Base-by-base conservation (phyloP, 371 early-diverging fungal genomes). In the Mucor circinelloides region DNA sequence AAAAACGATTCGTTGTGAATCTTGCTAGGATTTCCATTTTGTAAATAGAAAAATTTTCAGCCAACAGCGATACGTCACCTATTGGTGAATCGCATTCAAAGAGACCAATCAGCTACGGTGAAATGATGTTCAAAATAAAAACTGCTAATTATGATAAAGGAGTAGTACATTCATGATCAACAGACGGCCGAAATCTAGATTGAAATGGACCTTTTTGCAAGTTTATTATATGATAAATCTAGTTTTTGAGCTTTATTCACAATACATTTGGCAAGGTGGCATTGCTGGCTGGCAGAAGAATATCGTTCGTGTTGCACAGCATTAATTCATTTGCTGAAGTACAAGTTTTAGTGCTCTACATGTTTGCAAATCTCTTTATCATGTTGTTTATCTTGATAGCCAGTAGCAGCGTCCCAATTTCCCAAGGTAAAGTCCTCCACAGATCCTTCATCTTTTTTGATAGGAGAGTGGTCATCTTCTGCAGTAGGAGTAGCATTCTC, bases 371-470 rank as follows among this genome's bases (percentile, higher is more conserved):
- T 12, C 21, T 50, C 50, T 25, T 31, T 6, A 23, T 40, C 50
- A 23, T 69, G 70, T n/a, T 69, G 48, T 2, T 19, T 42, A 32
- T 67, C 74, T 67, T 74, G 74, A 46, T 70, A 70, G 30, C 71
- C 71, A 10, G 70, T 74, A 28, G 44, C 32, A 21, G 58, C 64
- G 52, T 74, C 74, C 74, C 74, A 74, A 23, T 74, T 71, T 13
- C 69, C 69, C 21, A 72, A 30, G 8, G 60, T 55, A 40, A 69
- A 60, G 23, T 69, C 60, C 36, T 69, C 67, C 19, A 61, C 55
- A 28, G 69, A 62, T 4, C 58, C 58, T 38, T 70, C 44, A 13
- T 66, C 71, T n/a, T 56, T 63, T 19, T 46, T 15, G 1, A 46
- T 58, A 28, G 32, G 46, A 12, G 67, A 31, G 15, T 48, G 46